Evolutionary conservation across 768 basidiomycete genomes (phyloP), one percentile per base, ranked within the genome.

Genomic region (Serendipita vermifera): DNA sequence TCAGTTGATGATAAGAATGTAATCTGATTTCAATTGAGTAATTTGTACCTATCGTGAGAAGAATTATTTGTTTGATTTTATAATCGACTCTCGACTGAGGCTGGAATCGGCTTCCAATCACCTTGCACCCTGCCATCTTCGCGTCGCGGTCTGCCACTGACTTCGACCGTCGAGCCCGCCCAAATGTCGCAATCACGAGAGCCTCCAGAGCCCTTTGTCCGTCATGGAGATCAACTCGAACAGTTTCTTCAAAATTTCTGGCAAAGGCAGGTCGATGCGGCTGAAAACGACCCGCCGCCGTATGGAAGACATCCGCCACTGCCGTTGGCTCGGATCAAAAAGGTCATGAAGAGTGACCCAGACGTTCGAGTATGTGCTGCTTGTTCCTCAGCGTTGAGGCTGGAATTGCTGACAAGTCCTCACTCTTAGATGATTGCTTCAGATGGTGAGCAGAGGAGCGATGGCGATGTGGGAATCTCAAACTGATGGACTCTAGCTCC

Each of bases 291-390:
- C 64, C 86, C 81, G 0, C 86, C 86, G 24, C 91, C 93, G 69
- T 88, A 87, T 62, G 62, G 62, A 33, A 74, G 85, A 55, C 88
- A 92, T 64, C 88, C 87, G 1, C 83, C 87, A 4, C 73, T 98
- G 9, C 94, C 94, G 3, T 73, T 99, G 29, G 96, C 96, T 15
- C 75, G 96, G 66, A 96, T 98, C 64, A 98, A 97, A 76, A 98
- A 97, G 69, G 94, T 97, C 57, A 96, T 97, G 89, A 97, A 98
- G 76, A 93, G 86, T 68, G 91, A 92, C 71, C 88, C 90, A 2
- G 90, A 93, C 63, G 90, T 97, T 60, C 92, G 92, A 79, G 91
- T 94, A 66, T 65, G 80, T 65, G 11, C 32, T 20, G n/a, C n/a
- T n/a, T n/a, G n/a, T n/a, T n/a, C n/a, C n/a, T n/a, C n/a, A n/a